Evolutionary conservation across 2,329 filamentous ascomycete genomes (phyloP), one percentile per base, ranked within the genome.

Genomic region (Ambrosiella beaveri): DNA sequence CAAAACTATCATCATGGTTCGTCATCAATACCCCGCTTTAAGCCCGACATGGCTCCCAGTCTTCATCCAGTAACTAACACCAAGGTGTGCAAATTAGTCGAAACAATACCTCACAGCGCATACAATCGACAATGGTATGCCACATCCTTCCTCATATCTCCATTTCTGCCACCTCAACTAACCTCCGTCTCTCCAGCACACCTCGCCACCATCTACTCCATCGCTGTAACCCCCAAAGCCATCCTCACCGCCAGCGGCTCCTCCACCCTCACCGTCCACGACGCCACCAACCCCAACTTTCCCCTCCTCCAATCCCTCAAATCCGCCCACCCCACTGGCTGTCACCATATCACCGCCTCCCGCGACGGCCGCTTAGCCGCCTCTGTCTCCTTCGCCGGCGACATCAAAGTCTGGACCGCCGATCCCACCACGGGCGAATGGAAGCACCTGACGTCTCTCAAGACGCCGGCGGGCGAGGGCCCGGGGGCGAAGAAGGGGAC

Each of bases 41-140:
- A 27, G 27, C 5, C 5, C 5, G 27, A 27, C 27, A 27, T 27
- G 27, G 27, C 27, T 27, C 5, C 5, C 27, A 27, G 27, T 27
- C 27, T 27, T 27, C 27, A 27, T 27, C 19, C 44, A 17, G 13
- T 47, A 47, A 47, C 38, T 57, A 58, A 56, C 40, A 17, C 19
- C n/a, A 13, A 47, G n/a, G 27, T 27, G 27, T 49, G 19, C 12
- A 36, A 49, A 49, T 17, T 61, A 96, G 93, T 98, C 93, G 58
- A 97, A 97, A 75, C 93, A 97, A 84, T 98, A 96, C 70, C 80
- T 98, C 62, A 94, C 91, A 66, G 85, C 86, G 64, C 88, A 95
- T 70, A 91, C 89, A 49, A 81, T 95, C 69, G 86, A 95, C 68
- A 80, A 89, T 74, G 89, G 88, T 88, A 69, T 69, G 74, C 67